A percentile compares a stretch with the other conserved stretches of the same genome.
These are phyloP conservation scores for Entophlyctis luteolus DNA, from an alignment of 192 early-diverging fungal genomes.

Conservation along the genomic window DNA sequence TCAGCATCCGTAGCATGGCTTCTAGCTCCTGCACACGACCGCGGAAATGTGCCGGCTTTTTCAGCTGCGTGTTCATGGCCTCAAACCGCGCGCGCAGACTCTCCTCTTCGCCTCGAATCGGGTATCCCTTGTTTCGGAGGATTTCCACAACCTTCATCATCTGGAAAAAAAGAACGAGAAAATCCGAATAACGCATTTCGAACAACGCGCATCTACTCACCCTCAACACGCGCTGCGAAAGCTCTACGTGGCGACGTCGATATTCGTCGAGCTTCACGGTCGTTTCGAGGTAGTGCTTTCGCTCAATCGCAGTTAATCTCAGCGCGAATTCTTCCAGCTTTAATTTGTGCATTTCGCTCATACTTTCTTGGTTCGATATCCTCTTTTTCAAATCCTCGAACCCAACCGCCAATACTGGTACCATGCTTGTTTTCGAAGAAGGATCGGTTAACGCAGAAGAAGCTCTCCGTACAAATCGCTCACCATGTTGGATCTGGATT, in stretches of 20 bases:
- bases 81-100: constrained; percentile 68
- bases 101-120: constrained; percentile 81
- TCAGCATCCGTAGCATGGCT: constrained; percentile 71
- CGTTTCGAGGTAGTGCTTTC: constrained; percentile 71
- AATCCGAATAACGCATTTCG: not conserved
- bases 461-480: not conserved
- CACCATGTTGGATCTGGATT: constrained; percentile 87
- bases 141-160: constrained; percentile 85
- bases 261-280: constrained; percentile 71
- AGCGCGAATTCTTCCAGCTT: constrained; percentile 67
- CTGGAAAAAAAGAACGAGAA: constrained; percentile 32
- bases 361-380: constrained; percentile 68
- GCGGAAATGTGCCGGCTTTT: constrained; percentile 75
- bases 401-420: constrained; percentile 85
- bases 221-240: constrained; percentile 37
- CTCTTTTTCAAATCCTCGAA: constrained; percentile 89
- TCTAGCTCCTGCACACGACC: constrained; percentile 79
- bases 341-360: constrained; percentile 63
- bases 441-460: constrained; percentile 2
- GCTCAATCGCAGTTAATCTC: constrained; percentile 56
- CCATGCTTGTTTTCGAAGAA: constrained; percentile 54
- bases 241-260: constrained; percentile 69
- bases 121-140: constrained; percentile 75
- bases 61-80: constrained; percentile 67
- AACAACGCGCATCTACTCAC: not conserved